These are phyloP conservation scores for Microbotryum saponariae DNA, from an alignment of 1,284 basidiomycete genomes.

Conservation along the genomic window DNA sequence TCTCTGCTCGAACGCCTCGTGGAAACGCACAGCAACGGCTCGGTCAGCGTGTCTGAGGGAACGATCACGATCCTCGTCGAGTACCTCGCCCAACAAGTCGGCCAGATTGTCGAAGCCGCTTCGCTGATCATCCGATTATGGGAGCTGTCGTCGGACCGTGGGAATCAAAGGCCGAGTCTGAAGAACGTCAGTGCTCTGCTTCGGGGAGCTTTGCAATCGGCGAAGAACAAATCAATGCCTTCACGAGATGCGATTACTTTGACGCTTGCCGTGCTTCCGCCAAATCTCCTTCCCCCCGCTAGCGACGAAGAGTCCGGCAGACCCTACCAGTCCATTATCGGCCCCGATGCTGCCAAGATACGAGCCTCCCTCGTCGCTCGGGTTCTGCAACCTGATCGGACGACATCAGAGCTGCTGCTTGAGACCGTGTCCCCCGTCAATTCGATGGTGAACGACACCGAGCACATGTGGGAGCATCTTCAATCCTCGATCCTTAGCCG, in stretches of 20 bases:
- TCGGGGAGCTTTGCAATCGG: conserved; percentile 17
- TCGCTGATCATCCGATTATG: conserved; percentile 10
- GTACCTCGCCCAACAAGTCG: conserved; percentile 11
- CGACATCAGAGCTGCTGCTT: conserved; percentile 18
- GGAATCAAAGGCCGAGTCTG: conserved; percentile 9
- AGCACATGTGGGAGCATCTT: conserved; percentile 32
- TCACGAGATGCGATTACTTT: not conserved
- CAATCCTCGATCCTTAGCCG: conserved; percentile 29
- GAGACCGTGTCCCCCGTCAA: conserved; percentile 19
- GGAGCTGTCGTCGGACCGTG: conserved; percentile 5
- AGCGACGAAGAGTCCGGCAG: conserved; percentile 8
- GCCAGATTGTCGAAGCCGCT: not conserved
- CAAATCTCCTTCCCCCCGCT: too few relatives aligned
- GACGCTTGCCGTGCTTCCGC: not conserved
- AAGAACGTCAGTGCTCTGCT: conserved; percentile 19
- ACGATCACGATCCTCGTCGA: conserved; percentile 18
- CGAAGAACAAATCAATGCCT: conserved; percentile 8
- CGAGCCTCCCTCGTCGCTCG: conserved; percentile 13
- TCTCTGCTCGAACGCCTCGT: conserved; percentile 7
- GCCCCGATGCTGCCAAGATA: not conserved
- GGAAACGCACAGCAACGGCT: not conserved
- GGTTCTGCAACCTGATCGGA: not conserved
- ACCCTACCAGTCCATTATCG: not conserved
- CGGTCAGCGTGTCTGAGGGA: conserved; percentile 15
- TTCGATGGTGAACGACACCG: conserved; percentile 6